Percentiles rank a stretch among this genome's conserved stretches.
Conservation (phyloP, 352 stramenopile species). For the Blastocystis hominis region DNA sequence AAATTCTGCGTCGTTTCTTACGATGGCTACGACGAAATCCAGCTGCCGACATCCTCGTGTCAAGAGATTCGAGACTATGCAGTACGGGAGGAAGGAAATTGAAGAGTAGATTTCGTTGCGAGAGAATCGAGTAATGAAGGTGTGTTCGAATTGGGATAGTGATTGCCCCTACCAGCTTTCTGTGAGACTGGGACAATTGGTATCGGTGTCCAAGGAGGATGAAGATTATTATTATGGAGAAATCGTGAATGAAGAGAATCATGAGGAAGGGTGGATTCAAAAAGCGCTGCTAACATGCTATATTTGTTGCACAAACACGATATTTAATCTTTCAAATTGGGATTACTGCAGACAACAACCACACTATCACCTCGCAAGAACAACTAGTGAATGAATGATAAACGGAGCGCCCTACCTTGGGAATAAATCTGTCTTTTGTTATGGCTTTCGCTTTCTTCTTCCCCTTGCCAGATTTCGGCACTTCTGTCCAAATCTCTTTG, state of each 20-base stretch:
- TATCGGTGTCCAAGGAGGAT: neutral
- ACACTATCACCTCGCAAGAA: slow-evolving; percentile 97
- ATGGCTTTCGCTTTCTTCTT: slow-evolving; percentile 85
- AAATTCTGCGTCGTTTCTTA: neutral
- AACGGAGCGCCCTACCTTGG: slow-evolving; percentile 46
- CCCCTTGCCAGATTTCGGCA: slow-evolving; percentile 87
- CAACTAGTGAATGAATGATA: slow-evolving; percentile 90
- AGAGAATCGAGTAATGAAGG: neutral
- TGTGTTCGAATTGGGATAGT: slow-evolving; percentile 14
- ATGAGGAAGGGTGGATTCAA: slow-evolving; percentile 10
- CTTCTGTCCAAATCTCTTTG: slow-evolving; percentile 99
- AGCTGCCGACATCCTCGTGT: neutral
- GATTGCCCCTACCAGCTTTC: slow-evolving; percentile 31
- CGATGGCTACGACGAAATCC: neutral
- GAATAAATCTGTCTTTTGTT: slow-evolving; percentile 76
- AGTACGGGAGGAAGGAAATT: neutral
- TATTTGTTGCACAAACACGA: slow-evolving; percentile 2
- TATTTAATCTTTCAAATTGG: slow-evolving; percentile 65
- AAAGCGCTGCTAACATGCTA: neutral
- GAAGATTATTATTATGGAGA: slow-evolving; percentile 29
- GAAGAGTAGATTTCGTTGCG: neutral
- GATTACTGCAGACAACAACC: slow-evolving; percentile 94
- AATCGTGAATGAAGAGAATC: neutral
- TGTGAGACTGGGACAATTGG: neutral
- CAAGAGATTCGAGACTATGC: neutral